Evolutionary conservation across 108 stramenopile genomes (phyloP), one percentile per base, ranked within the genome.

Genomic region (Cyclotella distinguenda): DNA sequence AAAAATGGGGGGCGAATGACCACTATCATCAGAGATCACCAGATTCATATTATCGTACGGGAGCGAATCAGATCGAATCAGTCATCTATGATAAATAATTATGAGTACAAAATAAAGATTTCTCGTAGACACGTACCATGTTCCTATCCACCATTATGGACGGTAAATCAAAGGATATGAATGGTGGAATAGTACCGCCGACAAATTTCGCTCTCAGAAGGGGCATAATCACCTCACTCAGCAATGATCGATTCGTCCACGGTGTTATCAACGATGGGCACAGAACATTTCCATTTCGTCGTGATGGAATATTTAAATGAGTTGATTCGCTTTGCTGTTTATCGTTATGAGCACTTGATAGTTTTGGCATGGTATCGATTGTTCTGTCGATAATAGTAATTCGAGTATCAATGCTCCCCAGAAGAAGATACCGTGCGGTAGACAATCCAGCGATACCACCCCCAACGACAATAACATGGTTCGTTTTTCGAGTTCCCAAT

Each of bases 231-330:
- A 49, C 59, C 42, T 74, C 72, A 33, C 31, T 60, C 59, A 57
- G 60, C 19, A 74, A 32, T 36, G 72, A 53, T 52, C 64, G 30
- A 13, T 39, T 50, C 6, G 64, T 66, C 72, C 72, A 74, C 18
- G 72, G 72, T 18, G 60, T 46, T 0, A 59, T 74, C n/a, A 74
- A 60, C 27, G 72, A 74, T 0, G 72, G 72, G 28, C 72, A 74
- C 0, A 74, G 56, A 6, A 66, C 32, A 25, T 74, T 74, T 48
- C 72, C 72, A 45, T 74, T 74, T 35, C 72, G 21, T 36, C 72
- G 28, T 6, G 72, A 74, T 6, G 72, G 72, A 1, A 64, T 66
- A 28, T 50, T 66, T 16, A 40, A 51, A 23, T 74, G 72, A 21
- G 45, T 5, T 9, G 40, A 22, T 25, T 57, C 22, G 0, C 56